Conservation (phyloP, 345 rosid species). For the Brassica cretica region DNA sequence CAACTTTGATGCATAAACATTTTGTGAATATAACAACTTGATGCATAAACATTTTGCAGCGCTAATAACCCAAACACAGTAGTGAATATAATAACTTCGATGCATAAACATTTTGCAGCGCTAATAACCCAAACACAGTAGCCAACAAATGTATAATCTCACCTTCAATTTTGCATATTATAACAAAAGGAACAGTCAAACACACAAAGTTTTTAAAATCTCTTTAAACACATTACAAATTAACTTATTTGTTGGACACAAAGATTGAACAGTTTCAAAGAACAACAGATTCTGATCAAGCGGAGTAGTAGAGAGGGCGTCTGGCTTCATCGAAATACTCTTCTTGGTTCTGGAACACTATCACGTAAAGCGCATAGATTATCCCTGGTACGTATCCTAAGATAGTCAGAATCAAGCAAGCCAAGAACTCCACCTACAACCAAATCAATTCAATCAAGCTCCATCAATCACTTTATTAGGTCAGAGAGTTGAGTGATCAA, state of each 20-base stretch:
- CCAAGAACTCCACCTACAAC: constrained; percentile 74
- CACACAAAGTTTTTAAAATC: not conserved
- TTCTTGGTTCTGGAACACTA: constrained; percentile 76
- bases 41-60: not conserved
- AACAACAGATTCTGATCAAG: constrained; percentile 19
- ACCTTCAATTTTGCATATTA: not conserved
- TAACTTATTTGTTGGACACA: constrained; percentile 31
- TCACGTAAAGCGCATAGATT: constrained; percentile 85
- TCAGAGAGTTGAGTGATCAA: not conserved
- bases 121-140: not conserved
- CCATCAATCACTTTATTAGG: not conserved
- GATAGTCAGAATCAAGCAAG: constrained; percentile 74
- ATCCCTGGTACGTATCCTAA: constrained; percentile 93
- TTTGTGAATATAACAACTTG: no score
- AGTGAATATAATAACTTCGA: no score
- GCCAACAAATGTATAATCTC: no score
- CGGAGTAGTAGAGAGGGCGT: constrained; percentile 65
- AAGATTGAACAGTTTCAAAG: not conserved
- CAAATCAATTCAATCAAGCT: not conserved
- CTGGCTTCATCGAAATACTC: constrained; percentile 83
- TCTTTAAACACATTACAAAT: constrained; percentile 13
- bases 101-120: not conserved
- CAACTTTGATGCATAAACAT: not conserved
- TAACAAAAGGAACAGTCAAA: not conserved
- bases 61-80: not conserved